phyloP scores from a whole-genome alignment of 2,329 filamentous ascomycete species.

The Chrysoporthe deuterocubensis region DNA sequence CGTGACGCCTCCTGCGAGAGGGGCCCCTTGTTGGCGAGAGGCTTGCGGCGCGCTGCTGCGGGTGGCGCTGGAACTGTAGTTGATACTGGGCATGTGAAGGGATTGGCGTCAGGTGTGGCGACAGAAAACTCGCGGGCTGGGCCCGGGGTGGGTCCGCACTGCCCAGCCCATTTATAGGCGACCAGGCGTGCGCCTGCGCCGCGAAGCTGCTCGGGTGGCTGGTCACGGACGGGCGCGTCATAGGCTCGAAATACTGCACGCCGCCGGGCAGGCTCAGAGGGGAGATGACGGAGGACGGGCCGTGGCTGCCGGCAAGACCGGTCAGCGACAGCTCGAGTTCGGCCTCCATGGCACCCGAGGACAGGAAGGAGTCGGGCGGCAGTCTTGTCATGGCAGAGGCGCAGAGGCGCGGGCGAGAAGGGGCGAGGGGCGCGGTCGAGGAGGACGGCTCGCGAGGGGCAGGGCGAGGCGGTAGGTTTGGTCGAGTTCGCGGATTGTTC shows the following conservation, averaged over 20 bases:
- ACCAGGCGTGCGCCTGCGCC: background rate
- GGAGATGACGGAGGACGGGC: conserved; percentile 43
- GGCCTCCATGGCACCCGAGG: conserved; percentile 43
- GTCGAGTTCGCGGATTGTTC: background rate
- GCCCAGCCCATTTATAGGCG: conserved; percentile 22
- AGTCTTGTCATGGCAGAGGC: conserved; percentile 44
- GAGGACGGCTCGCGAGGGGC: background rate
- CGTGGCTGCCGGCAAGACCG: conserved; percentile 34
- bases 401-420: background rate
- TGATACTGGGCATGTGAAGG: conserved; percentile 32
- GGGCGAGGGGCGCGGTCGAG: background rate
- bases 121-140: conserved; percentile 34
- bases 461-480: background rate
- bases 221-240: conserved; percentile 30
- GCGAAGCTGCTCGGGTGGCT: conserved; percentile 32
- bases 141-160: conserved; percentile 31
- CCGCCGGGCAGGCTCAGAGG: conserved; percentile 44
- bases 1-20: conserved; percentile 10
- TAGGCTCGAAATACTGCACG: conserved; percentile 45
- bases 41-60: conserved; percentile 38
- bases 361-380: conserved; percentile 48
- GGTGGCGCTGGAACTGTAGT: conserved; percentile 30
- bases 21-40: conserved; percentile 37
- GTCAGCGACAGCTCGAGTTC: conserved; percentile 35
- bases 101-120: conserved; percentile 34